These are phyloP conservation scores for Lepraria neglecta DNA, from an alignment of 495 filamentous ascomycete species.

Conservation along the genomic window DNA sequence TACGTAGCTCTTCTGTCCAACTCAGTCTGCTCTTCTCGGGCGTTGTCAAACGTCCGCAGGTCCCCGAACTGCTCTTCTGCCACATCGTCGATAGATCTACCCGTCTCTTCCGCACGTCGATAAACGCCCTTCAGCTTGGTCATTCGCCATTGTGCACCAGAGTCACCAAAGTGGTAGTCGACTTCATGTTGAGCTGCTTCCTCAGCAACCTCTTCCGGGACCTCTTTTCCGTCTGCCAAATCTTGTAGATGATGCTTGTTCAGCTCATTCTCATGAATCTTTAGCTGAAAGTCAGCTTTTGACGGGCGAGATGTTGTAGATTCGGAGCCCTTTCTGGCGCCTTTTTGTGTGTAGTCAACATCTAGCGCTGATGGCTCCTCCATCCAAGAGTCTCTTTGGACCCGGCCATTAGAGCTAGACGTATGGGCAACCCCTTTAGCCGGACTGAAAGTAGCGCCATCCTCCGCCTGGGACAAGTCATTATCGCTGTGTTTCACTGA, in stretches of 20 bases:
- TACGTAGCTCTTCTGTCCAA: slow-evolving; percentile 78
- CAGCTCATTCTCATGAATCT: slow-evolving; percentile 74
- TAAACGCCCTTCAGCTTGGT: slow-evolving; percentile 85
- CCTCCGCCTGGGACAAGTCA: slow-evolving; percentile 21
- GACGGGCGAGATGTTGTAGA: slow-evolving; percentile 41
- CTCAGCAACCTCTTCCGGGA: slow-evolving; percentile 44
- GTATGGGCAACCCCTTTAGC: slow-evolving; percentile 24
- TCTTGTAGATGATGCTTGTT: slow-evolving; percentile 63
- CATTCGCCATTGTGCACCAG: slow-evolving; percentile 91
- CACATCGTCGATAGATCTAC: slow-evolving; percentile 66
- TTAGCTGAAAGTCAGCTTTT: slow-evolving; percentile 63
- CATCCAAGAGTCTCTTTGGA: slow-evolving; percentile 89
- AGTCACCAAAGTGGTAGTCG: slow-evolving; percentile 81
- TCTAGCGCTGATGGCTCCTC: slow-evolving; percentile 72
- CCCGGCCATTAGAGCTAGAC: slow-evolving; percentile 25
- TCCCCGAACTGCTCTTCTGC: slow-evolving; percentile 76
- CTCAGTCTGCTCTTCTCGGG: slow-evolving; percentile 90
- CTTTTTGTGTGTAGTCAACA: slow-evolving; percentile 76
- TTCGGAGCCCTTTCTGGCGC: slow-evolving; percentile 46
- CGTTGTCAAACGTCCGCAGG: slow-evolving; percentile 82
- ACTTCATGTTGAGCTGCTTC: slow-evolving; percentile 57
- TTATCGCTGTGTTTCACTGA: not conserved
- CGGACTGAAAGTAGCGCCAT: slow-evolving; percentile 25
- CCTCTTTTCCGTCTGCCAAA: slow-evolving; percentile 49
- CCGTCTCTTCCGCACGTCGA: slow-evolving; percentile 66